Conservation (phyloP, 192 early-diverging fungal species). For the Coemansia sp. region DNA sequence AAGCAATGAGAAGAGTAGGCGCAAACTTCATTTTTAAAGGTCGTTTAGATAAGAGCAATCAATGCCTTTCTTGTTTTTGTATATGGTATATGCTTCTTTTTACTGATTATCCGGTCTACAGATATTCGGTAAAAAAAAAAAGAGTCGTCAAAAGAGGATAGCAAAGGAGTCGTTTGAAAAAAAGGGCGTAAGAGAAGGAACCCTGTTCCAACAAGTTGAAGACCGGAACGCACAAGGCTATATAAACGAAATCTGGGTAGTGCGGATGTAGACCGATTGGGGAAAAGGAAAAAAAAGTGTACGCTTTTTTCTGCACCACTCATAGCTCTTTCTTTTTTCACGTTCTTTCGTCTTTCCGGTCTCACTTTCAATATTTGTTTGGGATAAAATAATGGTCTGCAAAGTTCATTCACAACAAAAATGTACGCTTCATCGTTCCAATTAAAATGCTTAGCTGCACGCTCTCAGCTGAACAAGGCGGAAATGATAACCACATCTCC, state of each 20-base stretch:
- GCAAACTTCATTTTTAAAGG: constrained; percentile 37
- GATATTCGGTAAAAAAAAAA: constrained; percentile 15
- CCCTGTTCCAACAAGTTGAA: not conserved
- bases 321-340: not conserved
- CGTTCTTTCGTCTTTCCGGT: not conserved
- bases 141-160: not conserved
- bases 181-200: not conserved
- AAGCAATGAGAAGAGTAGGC: constrained; percentile 27
- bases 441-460: not conserved
- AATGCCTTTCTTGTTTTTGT: constrained; percentile 6
- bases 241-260: not conserved
- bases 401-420: not conserved
- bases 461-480: not conserved
- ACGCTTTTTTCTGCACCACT: not conserved
- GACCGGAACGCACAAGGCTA: not conserved
- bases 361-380: not conserved
- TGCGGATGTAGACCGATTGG: not conserved
- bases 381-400: not conserved
- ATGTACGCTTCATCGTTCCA: not conserved
- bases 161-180: constrained; percentile 17
- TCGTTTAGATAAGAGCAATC: not conserved
- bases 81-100: not conserved
- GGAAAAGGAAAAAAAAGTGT: not conserved
- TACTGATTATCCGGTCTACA: constrained; percentile 33
- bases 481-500: not conserved